Percentiles rank a stretch among this genome's conserved stretches.
These are phyloP conservation scores for Ophiocordyceps camponoti-floridani DNA, from an alignment of 2,329 filamentous ascomycete genomes.

Conservation along the genomic window DNA sequence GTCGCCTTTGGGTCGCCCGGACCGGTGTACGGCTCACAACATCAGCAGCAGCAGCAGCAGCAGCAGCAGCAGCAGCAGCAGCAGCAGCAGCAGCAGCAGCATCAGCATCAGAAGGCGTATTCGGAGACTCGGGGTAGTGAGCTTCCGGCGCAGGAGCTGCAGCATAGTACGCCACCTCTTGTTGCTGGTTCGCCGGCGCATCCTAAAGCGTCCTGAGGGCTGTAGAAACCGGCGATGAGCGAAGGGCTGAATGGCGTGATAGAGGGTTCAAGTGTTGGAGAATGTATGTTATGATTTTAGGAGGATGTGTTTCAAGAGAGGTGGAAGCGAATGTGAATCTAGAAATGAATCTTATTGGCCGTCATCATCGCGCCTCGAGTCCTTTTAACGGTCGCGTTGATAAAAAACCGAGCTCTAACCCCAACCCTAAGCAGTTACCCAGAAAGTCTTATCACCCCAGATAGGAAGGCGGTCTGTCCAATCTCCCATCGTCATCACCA, in stretches of 20 bases:
- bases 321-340: no score
- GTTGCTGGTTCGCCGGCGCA: neutral
- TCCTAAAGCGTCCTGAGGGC: neutral
- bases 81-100: neutral
- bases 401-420: neutral
- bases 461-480: neutral
- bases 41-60: slow-evolving; percentile 8
- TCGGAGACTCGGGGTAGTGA: slow-evolving; percentile 1
- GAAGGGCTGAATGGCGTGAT: no score
- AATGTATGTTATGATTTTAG: no score
- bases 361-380: no score
- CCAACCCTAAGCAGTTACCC: neutral
- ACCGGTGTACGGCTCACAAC: slow-evolving; percentile 4
- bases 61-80: slow-evolving; percentile 1
- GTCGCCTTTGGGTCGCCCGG: slow-evolving; percentile 6
- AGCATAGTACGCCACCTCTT: neutral
- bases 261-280: no score
- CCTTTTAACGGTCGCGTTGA: no score
- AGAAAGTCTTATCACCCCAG: neutral
- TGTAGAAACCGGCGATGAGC: neutral
- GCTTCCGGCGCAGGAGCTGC: neutral
- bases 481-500: neutral
- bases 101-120: no score
- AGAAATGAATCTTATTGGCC: no score
- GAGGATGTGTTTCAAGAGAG: no score